Percentiles rank a stretch among this genome's conserved stretches.
These are phyloP conservation scores for Pseudogymnoascus sp. DNA, from an alignment of 2,329 filamentous ascomycete species.

Conservation along the genomic window DNA sequence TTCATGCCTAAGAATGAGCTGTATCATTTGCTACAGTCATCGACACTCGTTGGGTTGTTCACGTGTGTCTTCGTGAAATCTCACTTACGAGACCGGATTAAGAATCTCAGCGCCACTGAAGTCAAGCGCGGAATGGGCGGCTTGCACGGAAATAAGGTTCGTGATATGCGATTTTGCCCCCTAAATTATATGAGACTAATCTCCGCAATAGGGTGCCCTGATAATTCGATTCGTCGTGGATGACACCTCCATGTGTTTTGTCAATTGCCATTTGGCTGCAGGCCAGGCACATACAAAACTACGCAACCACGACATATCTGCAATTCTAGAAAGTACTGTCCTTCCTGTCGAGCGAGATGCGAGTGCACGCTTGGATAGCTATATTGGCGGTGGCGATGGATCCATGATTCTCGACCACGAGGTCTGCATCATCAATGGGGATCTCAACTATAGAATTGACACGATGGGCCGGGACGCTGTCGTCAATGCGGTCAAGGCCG, in stretches of 20 bases:
- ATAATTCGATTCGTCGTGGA: slow-evolving; percentile 88
- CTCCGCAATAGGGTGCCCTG: slow-evolving; percentile 57
- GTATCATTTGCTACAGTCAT: slow-evolving; percentile 81
- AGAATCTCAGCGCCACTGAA: slow-evolving; percentile 69
- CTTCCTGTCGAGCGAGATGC: slow-evolving; percentile 67
- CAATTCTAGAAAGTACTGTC: slow-evolving; percentile 72
- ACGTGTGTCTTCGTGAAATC: slow-evolving; percentile 92
- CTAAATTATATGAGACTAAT: slow-evolving; percentile 13
- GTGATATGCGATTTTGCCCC: background rate
- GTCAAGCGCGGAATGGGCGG: slow-evolving; percentile 96
- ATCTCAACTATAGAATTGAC: slow-evolving; percentile 97
- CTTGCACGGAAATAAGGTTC: slow-evolving; percentile 81
- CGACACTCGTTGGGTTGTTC: slow-evolving; percentile 87
- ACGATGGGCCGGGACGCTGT: slow-evolving; percentile 93
- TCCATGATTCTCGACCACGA: slow-evolving; percentile 94
- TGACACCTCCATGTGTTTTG: slow-evolving; percentile 87
- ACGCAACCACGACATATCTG: slow-evolving; percentile 85
- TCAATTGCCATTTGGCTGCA: slow-evolving; percentile 95
- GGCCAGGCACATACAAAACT: slow-evolving; percentile 85
- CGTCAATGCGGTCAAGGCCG: slow-evolving; percentile 71
- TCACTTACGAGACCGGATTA: slow-evolving; percentile 65
- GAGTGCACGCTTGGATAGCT: slow-evolving; percentile 64
- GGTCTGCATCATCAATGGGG: slow-evolving; percentile 92
- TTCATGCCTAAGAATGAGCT: slow-evolving; percentile 67
- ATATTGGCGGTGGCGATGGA: slow-evolving; percentile 86